Evolutionary conservation across 257 asterid genomes (phyloP), one percentile per base, ranked within the genome.

Genomic region (Jaltomata sinuosa): DNA sequence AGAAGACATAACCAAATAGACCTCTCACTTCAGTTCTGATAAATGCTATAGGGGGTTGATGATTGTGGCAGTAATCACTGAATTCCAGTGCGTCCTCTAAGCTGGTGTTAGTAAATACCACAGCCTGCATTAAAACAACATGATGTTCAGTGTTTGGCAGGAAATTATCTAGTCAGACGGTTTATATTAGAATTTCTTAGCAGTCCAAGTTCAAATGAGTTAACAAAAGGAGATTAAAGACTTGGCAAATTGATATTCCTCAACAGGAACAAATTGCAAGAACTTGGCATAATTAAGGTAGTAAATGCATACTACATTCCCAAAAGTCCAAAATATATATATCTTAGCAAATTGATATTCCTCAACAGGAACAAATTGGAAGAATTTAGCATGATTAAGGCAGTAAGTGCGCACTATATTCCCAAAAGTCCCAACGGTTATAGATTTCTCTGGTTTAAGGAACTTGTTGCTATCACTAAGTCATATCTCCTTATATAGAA

Each of bases 31-130:
- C 99, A 52, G 97, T 86, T 93, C 92, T 94, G 81, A 95, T 90
- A 90, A 95, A 95, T 83, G 99, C 94, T 80, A 95, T 94, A 19
- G 98, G 96, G 83, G 99, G 97, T 83, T 93, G 96, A 84, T 95
- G 98, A 54, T 83, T 92, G 90, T 89, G 99, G 85, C 99, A 95
- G 90, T 90, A 94, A 83, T 93, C 97, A 88, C 91, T 87, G 79
- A 94, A 95, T 84, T 91, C 97, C 65, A 92, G 85, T 42, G 97
- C 98, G 7, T 83, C 76, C 87, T 91, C 92, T 80, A 95, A 83
- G 83, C 87, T 78, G 83, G 87, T 88, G 85, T 92, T 95, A 78
- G 98, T 95, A 79, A 94, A 91, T 64, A 95, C 97, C 86, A 95
- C 98, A 91, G 98, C 97, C 99, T 95, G 94, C 89, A 90, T 38